Conservation (phyloP, 2,329 filamentous ascomycete genomes). For the Harringtonia aguacate region DNA sequence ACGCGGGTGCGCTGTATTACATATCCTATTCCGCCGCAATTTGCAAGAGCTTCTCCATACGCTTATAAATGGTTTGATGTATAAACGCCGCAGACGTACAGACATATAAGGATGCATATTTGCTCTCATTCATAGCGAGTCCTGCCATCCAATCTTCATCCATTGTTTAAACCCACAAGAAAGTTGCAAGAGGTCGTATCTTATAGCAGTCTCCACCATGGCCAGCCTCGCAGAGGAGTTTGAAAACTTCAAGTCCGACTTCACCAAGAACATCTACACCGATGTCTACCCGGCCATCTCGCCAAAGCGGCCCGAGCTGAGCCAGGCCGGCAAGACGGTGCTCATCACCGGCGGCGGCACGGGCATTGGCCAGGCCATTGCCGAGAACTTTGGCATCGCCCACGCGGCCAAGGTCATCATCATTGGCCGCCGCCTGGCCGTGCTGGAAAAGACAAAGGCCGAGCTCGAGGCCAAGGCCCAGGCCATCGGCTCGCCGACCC, state of each 20-base stretch:
- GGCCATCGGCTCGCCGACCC: background rate
- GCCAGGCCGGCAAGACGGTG: slow-evolving; percentile 29
- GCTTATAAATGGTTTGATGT: too few species aligned
- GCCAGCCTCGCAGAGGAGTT: too few species aligned
- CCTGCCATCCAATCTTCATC: too few species aligned
- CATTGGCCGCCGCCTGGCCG: slow-evolving; percentile 4
- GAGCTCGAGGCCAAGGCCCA: background rate
- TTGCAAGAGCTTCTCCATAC: too few species aligned
- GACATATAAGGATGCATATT: too few species aligned
- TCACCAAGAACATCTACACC: slow-evolving; percentile 16
- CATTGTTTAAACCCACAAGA: too few species aligned
- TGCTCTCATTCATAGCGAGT: too few species aligned
- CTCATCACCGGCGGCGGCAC: slow-evolving; percentile 10
- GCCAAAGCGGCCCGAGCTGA: slow-evolving; percentile 24
- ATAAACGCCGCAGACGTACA: too few species aligned
- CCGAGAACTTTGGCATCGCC: slow-evolving; percentile 5
- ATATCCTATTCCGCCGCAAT: too few species aligned
- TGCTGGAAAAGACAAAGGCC: slow-evolving; percentile 1
- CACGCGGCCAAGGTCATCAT: slow-evolving; percentile 7
- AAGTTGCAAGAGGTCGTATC: too few species aligned
- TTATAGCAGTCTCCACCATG: too few species aligned
- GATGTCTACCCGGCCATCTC: slow-evolving; percentile 26
- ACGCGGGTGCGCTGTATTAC: too few species aligned
- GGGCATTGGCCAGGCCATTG: slow-evolving; percentile 9
- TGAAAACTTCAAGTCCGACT: background rate